Percentiles rank a stretch among this genome's conserved stretches.
Evolutionary conservation across 208 protist genomes (phyloP).

Genomic region (Lotmaria passim): DNA sequence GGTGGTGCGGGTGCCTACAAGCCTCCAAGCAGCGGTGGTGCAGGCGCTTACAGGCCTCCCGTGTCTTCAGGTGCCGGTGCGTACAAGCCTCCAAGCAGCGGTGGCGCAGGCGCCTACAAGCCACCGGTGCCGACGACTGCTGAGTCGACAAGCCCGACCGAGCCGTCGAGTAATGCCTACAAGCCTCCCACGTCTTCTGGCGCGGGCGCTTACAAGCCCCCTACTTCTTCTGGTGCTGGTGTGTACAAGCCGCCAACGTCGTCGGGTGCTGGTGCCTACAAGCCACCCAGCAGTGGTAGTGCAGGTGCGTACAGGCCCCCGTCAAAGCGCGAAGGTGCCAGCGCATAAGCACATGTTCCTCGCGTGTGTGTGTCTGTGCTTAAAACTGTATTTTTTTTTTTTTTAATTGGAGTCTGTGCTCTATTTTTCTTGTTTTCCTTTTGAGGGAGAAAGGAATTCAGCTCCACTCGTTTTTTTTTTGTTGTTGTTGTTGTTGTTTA

Average conservation of each 20-base stretch:
- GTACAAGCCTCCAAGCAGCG: constrained; percentile 57
- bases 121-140: neutral
- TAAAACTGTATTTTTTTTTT: neutral
- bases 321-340: constrained; percentile 36
- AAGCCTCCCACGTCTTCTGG: constrained; percentile 32
- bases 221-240: constrained; percentile 17
- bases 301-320: constrained; percentile 44
- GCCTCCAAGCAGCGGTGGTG: constrained; percentile 14
- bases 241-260: constrained; percentile 21
- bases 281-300: constrained; percentile 37
- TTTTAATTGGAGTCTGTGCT: neutral
- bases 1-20: constrained; percentile 24
- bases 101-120: constrained; percentile 8
- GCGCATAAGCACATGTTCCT: neutral
- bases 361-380: neutral
- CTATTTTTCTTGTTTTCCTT: neutral
- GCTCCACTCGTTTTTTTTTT: neutral
- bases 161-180: constrained; percentile 26
- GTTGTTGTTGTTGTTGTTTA: neutral
- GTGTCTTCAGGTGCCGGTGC: constrained; percentile 18
- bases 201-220: constrained; percentile 31
- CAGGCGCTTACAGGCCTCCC: constrained; percentile 20
- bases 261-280: constrained; percentile 40
- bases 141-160: neutral
- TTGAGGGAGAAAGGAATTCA: neutral